Conservation (phyloP, 192 early-diverging fungal species). For the Umbelopsis sp. region DNA sequence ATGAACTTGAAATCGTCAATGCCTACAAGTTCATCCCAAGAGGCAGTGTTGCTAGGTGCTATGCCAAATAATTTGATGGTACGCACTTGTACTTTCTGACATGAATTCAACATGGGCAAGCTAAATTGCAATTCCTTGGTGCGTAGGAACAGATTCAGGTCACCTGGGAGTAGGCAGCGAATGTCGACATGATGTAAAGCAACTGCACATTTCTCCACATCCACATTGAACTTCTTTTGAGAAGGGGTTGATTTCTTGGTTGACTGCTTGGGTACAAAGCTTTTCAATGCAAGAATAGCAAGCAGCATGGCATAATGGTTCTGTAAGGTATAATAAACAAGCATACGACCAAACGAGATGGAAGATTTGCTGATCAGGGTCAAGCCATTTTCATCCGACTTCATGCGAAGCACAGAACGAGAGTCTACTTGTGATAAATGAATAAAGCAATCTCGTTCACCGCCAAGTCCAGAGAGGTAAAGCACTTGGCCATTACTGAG, state of each 20-base stretch:
- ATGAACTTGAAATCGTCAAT: constrained; percentile 32
- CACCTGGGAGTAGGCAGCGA: neutral
- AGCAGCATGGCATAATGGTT: neutral
- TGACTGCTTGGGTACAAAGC: neutral
- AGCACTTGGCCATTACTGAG: neutral
- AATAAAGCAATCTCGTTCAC: constrained; percentile 1
- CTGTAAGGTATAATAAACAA: neutral
- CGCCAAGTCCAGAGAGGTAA: neutral
- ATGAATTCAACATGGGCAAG: neutral
- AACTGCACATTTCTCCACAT: neutral
- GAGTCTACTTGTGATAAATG: constrained; percentile 4
- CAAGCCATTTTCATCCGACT: neutral
- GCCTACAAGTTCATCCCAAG: constrained; percentile 44
- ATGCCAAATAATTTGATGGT: constrained; percentile 28
- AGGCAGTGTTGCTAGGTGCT: neutral
- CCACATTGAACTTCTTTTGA: neutral
- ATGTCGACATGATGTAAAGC: constrained; percentile 17
- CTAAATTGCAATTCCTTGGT: neutral
- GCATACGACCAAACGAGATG: neutral
- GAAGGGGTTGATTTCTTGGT: neutral
- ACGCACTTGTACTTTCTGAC: constrained; percentile 4
- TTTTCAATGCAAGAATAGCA: neutral
- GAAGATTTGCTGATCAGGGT: neutral
- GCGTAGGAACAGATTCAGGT: constrained; percentile 3
- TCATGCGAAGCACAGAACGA: neutral